Base-by-base conservation (phyloP, 306 rosid genomes). In the Oxytropis ochrocephala region DNA sequence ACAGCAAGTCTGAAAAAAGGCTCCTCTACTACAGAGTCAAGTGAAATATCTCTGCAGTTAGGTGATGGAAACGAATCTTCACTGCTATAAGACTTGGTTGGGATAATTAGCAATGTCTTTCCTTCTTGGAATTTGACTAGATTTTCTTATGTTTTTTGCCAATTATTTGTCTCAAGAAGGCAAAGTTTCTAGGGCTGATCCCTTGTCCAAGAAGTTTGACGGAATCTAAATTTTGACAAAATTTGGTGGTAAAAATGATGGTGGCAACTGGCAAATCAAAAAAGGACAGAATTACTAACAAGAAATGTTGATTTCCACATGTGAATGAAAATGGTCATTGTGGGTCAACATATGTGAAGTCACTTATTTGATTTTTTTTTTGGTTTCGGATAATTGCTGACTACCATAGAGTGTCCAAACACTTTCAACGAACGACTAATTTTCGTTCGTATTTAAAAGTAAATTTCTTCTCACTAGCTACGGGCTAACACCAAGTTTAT, bases 1-100 rank as follows among this genome's bases (percentile, higher is more conserved):
- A 70, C 86, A 38, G 86, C 83, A 8, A 78, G 81, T 53, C 12
- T 78, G 41, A 64, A 5, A 51, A 11, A 6, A 11, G 70, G 57
- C 7, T 74, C 83, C 1, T 70, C 78, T 0, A 14, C 14, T 7
- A 64, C 11, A 10, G 68, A 69, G 8, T 70, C 69, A 43, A 51
- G 27, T 36, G 82, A 39, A 47, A 47, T 21, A 41, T 36, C 71
- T 24, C 49, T 5, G 19, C 47, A 32, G 24, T 67, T 60, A 16
- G 51, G 70, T 7, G 82, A 69, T 35, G 12, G 38, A 73, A 51
- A 52, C 2, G 75, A 74, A 24, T 42, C 75, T 8, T 64, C 71
- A 12, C 50, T 38, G 19, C 38, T 5, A 14, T 42, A 12, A n/a
- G 43, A 14, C 33, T 61, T 39, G 5, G 29, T 7, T 17, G 11